phyloP scores from a whole-genome alignment of 352 stramenopile genomes.

The Globisporangium okanoganense region DNA sequence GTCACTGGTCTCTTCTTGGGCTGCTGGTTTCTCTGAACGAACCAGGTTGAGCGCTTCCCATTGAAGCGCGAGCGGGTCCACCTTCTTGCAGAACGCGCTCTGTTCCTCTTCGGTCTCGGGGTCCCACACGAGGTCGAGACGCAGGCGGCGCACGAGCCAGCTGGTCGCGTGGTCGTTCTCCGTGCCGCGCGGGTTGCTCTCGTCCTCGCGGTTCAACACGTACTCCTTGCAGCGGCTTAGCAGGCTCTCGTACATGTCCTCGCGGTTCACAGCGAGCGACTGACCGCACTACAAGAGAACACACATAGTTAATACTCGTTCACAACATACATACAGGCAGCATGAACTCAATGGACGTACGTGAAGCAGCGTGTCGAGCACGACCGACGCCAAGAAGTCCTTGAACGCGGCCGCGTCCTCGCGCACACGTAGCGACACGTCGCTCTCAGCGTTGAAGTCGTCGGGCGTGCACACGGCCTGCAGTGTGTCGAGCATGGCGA shows the following conservation, averaged over 20 bases:
- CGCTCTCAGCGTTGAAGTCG: constrained; percentile 48
- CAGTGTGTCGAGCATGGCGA: constrained; percentile 55
- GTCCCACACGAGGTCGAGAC: constrained; percentile 62
- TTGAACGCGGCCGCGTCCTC: constrained; percentile 69
- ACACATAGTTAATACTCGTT: background rate
- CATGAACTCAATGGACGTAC: constrained; percentile 17
- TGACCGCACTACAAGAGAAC: constrained; percentile 30
- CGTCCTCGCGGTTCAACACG: constrained; percentile 55
- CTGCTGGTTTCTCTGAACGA: constrained; percentile 14
- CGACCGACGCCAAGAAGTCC: constrained; percentile 67
- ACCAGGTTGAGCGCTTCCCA: constrained; percentile 61
- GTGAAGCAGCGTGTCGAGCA: constrained; percentile 69
- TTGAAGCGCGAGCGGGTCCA: constrained; percentile 49
- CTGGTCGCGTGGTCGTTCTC: constrained; percentile 36
- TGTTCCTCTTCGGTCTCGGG: constrained; percentile 57
- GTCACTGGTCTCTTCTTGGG: background rate
- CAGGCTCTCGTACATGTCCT: constrained; percentile 68
- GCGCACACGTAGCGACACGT: constrained; percentile 33
- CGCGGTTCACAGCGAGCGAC: constrained; percentile 30
- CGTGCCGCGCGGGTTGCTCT: constrained; percentile 48
- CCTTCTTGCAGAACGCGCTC: constrained; percentile 48
- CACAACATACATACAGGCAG: background rate
- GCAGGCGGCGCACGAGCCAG: constrained; percentile 69
- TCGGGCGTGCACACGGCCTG: constrained; percentile 61
- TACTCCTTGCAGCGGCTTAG: constrained; percentile 72